A percentile compares a stretch with the other conserved stretches of the same genome.
These are phyloP conservation scores for Cytospora leucostoma DNA, from an alignment of 2,329 filamentous ascomycete species.

Conservation along the genomic window DNA sequence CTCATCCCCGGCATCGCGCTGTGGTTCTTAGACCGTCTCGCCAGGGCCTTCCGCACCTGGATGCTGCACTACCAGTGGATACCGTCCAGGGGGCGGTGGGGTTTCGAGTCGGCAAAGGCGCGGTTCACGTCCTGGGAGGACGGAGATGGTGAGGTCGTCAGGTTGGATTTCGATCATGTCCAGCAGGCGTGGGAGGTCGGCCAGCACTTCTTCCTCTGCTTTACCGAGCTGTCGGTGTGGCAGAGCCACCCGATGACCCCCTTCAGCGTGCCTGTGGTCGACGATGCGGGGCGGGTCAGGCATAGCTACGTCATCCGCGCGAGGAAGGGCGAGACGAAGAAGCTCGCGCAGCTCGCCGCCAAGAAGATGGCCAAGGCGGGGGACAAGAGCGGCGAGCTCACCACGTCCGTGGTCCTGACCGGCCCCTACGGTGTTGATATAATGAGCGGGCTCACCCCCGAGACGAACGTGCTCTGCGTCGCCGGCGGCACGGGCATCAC, in stretches of 20 bases:
- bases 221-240: constrained; percentile 67
- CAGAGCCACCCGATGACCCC: constrained; percentile 74
- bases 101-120: constrained; percentile 58
- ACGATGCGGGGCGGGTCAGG: constrained; percentile 41
- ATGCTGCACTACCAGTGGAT: constrained; percentile 62
- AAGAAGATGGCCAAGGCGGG: constrained; percentile 38
- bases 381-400: constrained; percentile 28
- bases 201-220: constrained; percentile 72
- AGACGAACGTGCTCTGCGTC: constrained; percentile 53
- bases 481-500: constrained; percentile 62
- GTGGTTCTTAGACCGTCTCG: constrained; percentile 64
- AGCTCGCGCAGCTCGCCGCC: constrained; percentile 49
- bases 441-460: constrained; percentile 42
- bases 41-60: constrained; percentile 58
- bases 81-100: constrained; percentile 44
- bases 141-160: constrained; percentile 59
- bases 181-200: constrained; percentile 65
- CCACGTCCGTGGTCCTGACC: constrained; percentile 59
- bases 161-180: constrained; percentile 65
- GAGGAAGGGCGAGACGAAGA: constrained; percentile 60
- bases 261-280: constrained; percentile 51
- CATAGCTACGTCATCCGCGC: constrained; percentile 61
- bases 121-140: constrained; percentile 56
- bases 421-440: constrained; percentile 64
- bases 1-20: constrained; percentile 66